Base-by-base conservation (phyloP, 106 monocot genomes). In the Cymbidium sinense region DNA sequence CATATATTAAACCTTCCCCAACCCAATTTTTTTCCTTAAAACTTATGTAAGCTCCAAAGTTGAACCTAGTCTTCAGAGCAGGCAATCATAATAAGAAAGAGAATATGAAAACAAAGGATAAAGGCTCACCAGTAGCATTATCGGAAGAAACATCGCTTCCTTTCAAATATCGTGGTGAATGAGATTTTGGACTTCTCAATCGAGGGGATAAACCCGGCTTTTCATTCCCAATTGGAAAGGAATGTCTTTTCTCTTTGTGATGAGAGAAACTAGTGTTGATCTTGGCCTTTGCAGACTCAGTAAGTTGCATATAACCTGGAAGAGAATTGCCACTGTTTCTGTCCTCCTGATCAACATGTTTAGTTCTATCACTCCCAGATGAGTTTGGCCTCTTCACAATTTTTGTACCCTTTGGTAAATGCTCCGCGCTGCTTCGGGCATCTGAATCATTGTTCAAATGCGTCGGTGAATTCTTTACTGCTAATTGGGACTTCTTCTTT, bases 291-390 rank as follows among this genome's bases (percentile, higher is more conserved):
- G 98, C 98, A 77, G 92, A 94, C 74, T 90, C 85, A n/a, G 98
- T 99, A 31, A 86, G 87, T 84, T 94, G 98, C 98, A 99, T 99
- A 75, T 99, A 99, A 83, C 87, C 92, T 55, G 98, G 98, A 82
- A 99, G 80, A 15, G 91, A 84, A 70, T 58, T 91, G 81, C 86
- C 85, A 52, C 70, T 87, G 69, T 89, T 89, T 21, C 70, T 74
- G 34, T 82, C 83, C 44, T 90, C 92, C 34, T 76, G 77, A 76
- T 94, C 91, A 82, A 27, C 52, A 77, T 71, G 54, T 75, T 89
- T 85, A 74, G 80, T 43, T 83, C 81, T 87, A 76, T 75, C 69
- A 27, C 35, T 78, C 55, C 73, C 87, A 34, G 85, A 43, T 54
- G 83, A 88, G 51, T 65, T 80, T 58, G 54, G 78, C 37, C 89